A percentile compares a stretch with the other conserved stretches of the same genome.
Conservation (phyloP, 2,329 filamentous ascomycete species). For the Hypoxylon sp. region DNA sequence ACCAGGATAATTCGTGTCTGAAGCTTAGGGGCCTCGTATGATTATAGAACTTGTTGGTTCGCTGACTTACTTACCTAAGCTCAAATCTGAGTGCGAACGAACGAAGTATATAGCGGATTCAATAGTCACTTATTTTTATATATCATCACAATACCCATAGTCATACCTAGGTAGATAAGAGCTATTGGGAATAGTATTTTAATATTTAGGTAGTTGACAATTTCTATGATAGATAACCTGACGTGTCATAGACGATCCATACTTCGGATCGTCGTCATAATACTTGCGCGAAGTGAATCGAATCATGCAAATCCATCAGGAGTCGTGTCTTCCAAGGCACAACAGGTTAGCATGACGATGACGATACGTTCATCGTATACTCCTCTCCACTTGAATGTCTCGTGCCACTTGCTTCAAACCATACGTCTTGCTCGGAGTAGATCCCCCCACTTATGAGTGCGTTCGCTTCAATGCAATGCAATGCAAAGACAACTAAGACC, state of each 20-base stretch:
- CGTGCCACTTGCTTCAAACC: slow-evolving; percentile 12
- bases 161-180: no score
- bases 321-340: not conserved
- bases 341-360: slow-evolving; percentile 3
- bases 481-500: not conserved
- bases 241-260: not conserved
- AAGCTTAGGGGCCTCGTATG: not conserved
- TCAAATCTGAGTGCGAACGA: not conserved
- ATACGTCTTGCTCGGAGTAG: slow-evolving; percentile 6
- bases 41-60: not conserved
- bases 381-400: slow-evolving; percentile 1
- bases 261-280: slow-evolving; percentile 11
- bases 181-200: no score
- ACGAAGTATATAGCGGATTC: not conserved
- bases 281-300: not conserved
- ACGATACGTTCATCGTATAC: slow-evolving; percentile 15
- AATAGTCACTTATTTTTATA: no score
- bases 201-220: no score
- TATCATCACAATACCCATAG: no score
- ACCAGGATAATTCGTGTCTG: slow-evolving; percentile 22
- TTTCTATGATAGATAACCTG: no score
- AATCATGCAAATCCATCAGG: slow-evolving; percentile 3
- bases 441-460: not conserved
- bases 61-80: not conserved
- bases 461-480: slow-evolving; percentile 2